Base-by-base conservation (phyloP, 805 yeast genomes). In the Yarrowia porcina region DNA sequence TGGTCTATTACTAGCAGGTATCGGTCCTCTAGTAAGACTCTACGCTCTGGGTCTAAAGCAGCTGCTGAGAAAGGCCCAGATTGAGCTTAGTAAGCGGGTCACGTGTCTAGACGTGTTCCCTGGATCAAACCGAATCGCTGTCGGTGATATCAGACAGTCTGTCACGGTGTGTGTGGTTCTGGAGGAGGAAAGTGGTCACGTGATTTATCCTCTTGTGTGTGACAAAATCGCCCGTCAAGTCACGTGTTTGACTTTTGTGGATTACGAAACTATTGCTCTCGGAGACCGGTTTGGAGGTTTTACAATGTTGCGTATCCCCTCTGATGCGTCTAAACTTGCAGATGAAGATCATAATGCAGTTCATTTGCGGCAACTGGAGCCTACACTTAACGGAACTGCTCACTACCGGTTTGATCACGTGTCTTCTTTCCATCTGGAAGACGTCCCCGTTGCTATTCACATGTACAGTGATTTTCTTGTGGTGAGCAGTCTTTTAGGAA, bases 271-370 rank as follows among this genome's bases (percentile, higher is more conserved):
- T 0, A 82, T 88, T 0, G 76, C 88, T 41, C 90, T 89, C 0
- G 97, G 97, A 13, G 98, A 94, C 71, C 86, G 85, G 69, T 90
- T 88, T 74, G 97, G 98, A 0, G 89, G 87, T 68, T 50, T 91
- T 0, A 85, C 87, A 73, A 81, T 89, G 0, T 74, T 90, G 41
- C 76, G 97, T 64, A 73, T 87, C 41, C 82, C 87, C 0, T 74
- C 74, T n/a, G 75, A 78, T 4, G 76, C 79, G 0, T 80, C 86
- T 0, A 73, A 75, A 44, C 71, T 79, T 42, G 73, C 83, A 23
- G 86, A 82, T 64, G 81, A 79, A 56, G 89, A 85, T 61, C 74
- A 71, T 21, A 76, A 77, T 49, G 79, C 82, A 2, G 70, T 78
- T 4, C 73, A 75, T 54, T 67, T 82, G 21, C 28, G 49, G 23